These are phyloP conservation scores for Diaporthe capsici DNA, from an alignment of 2,329 filamentous ascomycete genomes.

Conservation along the genomic window DNA sequence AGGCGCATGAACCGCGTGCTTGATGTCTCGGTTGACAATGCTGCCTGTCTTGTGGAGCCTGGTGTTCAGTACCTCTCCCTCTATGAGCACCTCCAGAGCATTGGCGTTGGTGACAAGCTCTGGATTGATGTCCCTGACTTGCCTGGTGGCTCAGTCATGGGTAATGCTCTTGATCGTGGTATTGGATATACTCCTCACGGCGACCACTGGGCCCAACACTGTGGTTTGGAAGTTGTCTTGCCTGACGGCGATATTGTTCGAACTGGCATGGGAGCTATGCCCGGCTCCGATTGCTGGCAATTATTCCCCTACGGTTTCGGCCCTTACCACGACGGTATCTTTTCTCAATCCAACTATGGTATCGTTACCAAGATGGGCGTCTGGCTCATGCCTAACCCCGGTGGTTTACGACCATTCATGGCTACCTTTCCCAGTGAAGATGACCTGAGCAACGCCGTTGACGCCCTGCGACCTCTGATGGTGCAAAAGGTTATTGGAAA, in stretches of 20 bases:
- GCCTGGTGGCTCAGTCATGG: conserved; percentile 13
- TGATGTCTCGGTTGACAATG: conserved; percentile 12
- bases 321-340: neutral
- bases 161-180: conserved; percentile 4
- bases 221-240: conserved; percentile 3
- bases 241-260: conserved; percentile 9
- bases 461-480: conserved; percentile 7
- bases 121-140: conserved; percentile 5
- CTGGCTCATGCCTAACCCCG: conserved; percentile 9
- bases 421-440: neutral
- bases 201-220: conserved; percentile 11
- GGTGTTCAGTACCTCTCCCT: neutral
- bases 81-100: neutral
- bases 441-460: neutral
- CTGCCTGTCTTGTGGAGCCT: conserved; percentile 4
- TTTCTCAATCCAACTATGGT: conserved; percentile 13
- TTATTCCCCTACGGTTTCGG: conserved; percentile 1
- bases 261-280: conserved; percentile 4
- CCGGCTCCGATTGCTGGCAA: neutral
- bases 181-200: conserved; percentile 6
- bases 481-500: neutral
- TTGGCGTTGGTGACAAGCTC: neutral
- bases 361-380: conserved; percentile 11
- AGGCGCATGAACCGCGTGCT: conserved; percentile 1
- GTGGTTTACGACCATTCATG: conserved; percentile 2